Conservation (phyloP, 169 alveolate genomes). For the Cryptosporidium baileyi region DNA sequence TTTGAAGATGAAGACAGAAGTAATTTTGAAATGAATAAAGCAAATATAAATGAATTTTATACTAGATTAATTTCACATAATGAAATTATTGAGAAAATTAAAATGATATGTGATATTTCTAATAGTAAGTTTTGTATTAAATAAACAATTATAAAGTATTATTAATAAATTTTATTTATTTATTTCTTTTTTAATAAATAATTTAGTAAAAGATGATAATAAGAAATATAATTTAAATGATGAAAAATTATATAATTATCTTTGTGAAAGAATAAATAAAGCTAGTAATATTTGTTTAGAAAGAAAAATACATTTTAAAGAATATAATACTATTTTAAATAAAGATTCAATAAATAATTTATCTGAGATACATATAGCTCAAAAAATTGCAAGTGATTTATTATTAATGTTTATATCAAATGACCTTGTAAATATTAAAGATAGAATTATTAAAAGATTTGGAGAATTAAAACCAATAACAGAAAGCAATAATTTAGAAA, state of each 20-base stretch:
- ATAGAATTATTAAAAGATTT: conserved; percentile 7
- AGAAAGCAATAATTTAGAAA: neutral
- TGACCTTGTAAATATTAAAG: neutral
- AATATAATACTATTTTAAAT: neutral
- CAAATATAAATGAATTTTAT: neutral
- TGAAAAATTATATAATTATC: conserved; percentile 16
- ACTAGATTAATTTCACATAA: neutral
- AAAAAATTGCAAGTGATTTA: conserved; percentile 45
- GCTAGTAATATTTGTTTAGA: conserved; percentile 19
- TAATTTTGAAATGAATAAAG: neutral
- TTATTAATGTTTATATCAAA: conserved; percentile 34
- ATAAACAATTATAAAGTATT: neutral
- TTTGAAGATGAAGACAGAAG: neutral
- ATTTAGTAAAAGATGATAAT: neutral
- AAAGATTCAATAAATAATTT: neutral
- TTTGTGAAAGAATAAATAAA: conserved; percentile 15
- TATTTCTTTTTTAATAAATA: neutral
- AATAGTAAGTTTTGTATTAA: conserved; percentile 19
- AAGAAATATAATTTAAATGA: conserved; percentile 19
- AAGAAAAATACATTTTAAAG: neutral
- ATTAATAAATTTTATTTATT: neutral
- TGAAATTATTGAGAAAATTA: conserved; percentile 23
- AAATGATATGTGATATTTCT: conserved; percentile 26
- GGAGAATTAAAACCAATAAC: conserved; percentile 9
- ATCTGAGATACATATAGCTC: neutral